These are phyloP conservation scores for Apocynum venetum DNA, from an alignment of 257 asterid species.

Conservation along the genomic window DNA sequence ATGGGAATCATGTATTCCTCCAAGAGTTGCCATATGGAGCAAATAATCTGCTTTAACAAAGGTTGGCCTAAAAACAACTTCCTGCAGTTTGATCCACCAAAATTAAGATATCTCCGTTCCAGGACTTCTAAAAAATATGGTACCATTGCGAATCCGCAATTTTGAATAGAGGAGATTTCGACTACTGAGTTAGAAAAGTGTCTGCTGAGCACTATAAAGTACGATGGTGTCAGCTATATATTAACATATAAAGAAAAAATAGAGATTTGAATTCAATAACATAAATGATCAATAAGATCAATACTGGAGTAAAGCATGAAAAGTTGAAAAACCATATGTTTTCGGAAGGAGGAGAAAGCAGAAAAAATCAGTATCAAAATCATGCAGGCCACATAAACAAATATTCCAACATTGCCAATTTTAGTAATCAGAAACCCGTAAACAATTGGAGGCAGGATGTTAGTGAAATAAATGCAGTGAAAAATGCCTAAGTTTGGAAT, in stretches of 20 bases:
- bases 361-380: neutral
- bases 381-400: neutral
- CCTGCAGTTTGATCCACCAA: neutral
- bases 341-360: neutral
- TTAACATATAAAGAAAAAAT: neutral
- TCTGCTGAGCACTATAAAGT: neutral
- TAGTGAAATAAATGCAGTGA: too few relatives aligned
- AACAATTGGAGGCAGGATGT: neutral
- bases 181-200: neutral
- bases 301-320: neutral
- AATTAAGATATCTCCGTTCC: neutral
- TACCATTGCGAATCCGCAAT: neutral
- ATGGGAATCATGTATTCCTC: conserved; percentile 47
- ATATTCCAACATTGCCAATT: neutral
- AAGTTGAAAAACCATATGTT: neutral
- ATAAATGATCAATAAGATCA: neutral
- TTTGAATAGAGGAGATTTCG: neutral
- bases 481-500: too few relatives aligned
- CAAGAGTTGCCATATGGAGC: conserved; percentile 53
- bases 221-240: neutral
- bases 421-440: neutral
- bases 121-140: neutral
- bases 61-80: neutral
- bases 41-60: conserved; percentile 2
- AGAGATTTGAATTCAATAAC: neutral